Conservation (phyloP, 1,284 basidiomycete genomes). For the Sporisorium sorghi region DNA sequence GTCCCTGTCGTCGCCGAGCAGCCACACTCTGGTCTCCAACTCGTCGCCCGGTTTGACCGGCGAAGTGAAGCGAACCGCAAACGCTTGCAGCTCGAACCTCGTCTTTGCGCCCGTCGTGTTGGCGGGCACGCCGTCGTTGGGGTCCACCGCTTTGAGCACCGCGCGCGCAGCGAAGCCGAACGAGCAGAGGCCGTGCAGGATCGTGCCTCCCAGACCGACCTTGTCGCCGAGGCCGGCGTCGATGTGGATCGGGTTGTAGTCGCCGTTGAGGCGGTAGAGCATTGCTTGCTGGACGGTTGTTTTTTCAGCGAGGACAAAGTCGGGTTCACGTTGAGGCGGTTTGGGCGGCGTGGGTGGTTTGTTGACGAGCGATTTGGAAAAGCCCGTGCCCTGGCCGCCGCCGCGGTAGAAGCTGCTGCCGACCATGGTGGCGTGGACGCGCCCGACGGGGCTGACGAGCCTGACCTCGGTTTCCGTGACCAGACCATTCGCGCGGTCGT, state of each 20-base stretch:
- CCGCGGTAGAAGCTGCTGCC: constrained; percentile 61
- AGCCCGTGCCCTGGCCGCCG: constrained; percentile 60
- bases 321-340: constrained; percentile 45
- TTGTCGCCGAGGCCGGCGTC: constrained; percentile 54
- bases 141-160: constrained; percentile 51
- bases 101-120: constrained; percentile 20
- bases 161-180: constrained; percentile 59
- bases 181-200: constrained; percentile 65
- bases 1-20: constrained; percentile 47
- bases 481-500: constrained; percentile 58
- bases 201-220: constrained; percentile 59
- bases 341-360: constrained; percentile 45
- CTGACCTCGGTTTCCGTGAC: constrained; percentile 59
- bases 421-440: constrained; percentile 57
- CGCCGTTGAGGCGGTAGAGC: constrained; percentile 59
- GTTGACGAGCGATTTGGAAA: constrained; percentile 38
- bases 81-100: constrained; percentile 36
- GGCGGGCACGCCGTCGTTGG: constrained; percentile 50
- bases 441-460: constrained; percentile 55
- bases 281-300: constrained; percentile 54
- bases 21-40: constrained; percentile 61
- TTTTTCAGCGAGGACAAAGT: constrained; percentile 45
- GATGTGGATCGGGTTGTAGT: constrained; percentile 65
- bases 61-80: constrained; percentile 60
- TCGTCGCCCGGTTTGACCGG: constrained; percentile 60